Evolutionary conservation across 2,329 filamentous ascomycete species (phyloP).

Genomic region (Sarocladium kiliense): DNA sequence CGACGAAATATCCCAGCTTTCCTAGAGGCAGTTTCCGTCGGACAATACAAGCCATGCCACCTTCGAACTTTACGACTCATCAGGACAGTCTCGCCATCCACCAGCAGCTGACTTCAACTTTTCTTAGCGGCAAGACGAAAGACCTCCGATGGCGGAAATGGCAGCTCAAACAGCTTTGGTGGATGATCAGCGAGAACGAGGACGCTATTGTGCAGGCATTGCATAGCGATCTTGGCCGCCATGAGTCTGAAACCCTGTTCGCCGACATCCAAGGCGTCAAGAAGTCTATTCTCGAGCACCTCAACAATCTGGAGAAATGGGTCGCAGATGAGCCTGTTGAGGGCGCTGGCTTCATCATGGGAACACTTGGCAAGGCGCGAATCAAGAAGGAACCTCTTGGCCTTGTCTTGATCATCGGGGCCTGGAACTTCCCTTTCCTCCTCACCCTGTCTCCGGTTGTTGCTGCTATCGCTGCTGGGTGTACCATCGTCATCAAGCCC

Average conservation of each 20-base stretch:
- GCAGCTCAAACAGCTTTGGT: conserved; percentile 92
- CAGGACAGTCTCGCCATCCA: conserved; percentile 60
- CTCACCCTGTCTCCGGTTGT: conserved; percentile 32
- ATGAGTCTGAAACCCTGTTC: conserved; percentile 65
- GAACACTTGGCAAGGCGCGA: conserved; percentile 60
- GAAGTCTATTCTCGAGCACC: conserved; percentile 74
- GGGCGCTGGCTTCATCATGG: conserved; percentile 65
- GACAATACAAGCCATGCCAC: too few relatives aligned
- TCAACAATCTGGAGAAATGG: conserved; percentile 75
- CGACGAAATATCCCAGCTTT: too few relatives aligned
- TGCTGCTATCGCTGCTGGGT: conserved; percentile 38
- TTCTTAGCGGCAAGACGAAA: conserved; percentile 74
- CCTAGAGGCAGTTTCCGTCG: too few relatives aligned
- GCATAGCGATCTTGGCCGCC: conserved; percentile 72
- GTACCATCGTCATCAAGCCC: conserved; percentile 37
- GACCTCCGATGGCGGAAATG: conserved; percentile 73
- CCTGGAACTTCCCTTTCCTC: conserved; percentile 41
- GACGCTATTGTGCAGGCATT: conserved; percentile 70
- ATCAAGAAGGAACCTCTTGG: conserved; percentile 52
- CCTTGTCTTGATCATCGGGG: conserved; percentile 36
- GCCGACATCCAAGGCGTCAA: conserved; percentile 73
- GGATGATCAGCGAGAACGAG: conserved; percentile 78
- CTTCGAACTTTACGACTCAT: too few relatives aligned
- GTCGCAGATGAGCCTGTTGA: conserved; percentile 72
- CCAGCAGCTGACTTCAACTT: conserved; percentile 59